Evolutionary conservation across 208 protist genomes (phyloP).

Genomic region (Leptomonas pyrrhocoris): DNA sequence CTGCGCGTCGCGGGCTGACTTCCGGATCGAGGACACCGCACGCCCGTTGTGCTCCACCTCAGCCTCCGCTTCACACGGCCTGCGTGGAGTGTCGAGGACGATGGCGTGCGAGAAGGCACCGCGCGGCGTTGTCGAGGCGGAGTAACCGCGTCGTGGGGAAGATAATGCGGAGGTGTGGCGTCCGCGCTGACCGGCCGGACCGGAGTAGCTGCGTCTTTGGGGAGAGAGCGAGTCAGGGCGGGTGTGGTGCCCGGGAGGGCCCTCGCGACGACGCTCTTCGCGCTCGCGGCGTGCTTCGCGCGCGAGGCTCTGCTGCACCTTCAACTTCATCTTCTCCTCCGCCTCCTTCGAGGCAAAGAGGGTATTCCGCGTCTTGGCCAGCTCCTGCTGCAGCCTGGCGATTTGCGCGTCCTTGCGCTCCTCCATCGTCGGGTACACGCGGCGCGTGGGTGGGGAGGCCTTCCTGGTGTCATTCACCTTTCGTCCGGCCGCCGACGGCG

Average conservation of each 20-base stretch:
- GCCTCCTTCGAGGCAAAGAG: slow-evolving; percentile 45
- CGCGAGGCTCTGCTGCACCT: slow-evolving; percentile 46
- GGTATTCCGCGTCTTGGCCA: slow-evolving; percentile 59
- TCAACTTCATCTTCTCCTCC: slow-evolving; percentile 40
- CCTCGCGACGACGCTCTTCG: slow-evolving; percentile 21
- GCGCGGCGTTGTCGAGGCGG: slow-evolving; percentile 14
- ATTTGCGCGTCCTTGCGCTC: slow-evolving; percentile 43
- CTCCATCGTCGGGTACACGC: slow-evolving; percentile 18
- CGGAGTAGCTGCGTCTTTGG: slow-evolving; percentile 20
- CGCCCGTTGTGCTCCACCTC: slow-evolving; percentile 14
- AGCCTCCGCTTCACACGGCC: not conserved
- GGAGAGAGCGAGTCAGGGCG: not conserved
- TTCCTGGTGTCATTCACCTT: not conserved
- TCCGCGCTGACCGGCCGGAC: slow-evolving; percentile 3
- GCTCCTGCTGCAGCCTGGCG: slow-evolving; percentile 60
- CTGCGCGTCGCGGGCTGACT: not conserved
- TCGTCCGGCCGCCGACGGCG: not conserved
- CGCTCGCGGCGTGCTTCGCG: slow-evolving; percentile 36
- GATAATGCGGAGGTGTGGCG: not conserved
- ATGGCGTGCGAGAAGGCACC: slow-evolving; percentile 29
- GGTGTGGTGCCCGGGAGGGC: slow-evolving; percentile 7
- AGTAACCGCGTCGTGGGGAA: slow-evolving; percentile 6
- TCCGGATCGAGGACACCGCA: slow-evolving; percentile 20
- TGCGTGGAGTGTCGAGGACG: slow-evolving; percentile 18
- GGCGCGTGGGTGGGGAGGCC: slow-evolving; percentile 5